Evolutionary conservation across 2,329 filamentous ascomycete genomes (phyloP), one percentile per base, ranked within the genome.

Genomic region (Aureobasidium sp.): DNA sequence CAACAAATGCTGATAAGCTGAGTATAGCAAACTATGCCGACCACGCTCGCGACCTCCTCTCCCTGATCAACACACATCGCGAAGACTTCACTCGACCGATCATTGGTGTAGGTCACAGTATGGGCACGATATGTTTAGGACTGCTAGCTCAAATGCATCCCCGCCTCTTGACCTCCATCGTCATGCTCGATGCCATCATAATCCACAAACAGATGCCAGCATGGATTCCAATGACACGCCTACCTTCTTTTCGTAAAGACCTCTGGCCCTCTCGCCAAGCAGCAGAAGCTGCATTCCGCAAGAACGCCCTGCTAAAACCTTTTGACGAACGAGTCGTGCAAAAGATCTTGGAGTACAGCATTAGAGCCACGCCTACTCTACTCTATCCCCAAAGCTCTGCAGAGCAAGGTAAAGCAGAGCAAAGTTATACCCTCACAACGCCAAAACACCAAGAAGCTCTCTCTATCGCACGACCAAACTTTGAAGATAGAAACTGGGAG

Each of bases 371-470:
- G 1, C 89, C 90, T 2, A 91, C 88, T 0, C 67, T 70, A 9
- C 69, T 86, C 13, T 82, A 85, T 70, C 83, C 84, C 0, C 67
- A 78, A 1, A 62, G 65, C 63, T 3, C 64, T 63, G 27, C 61
- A 62, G 8, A 42, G 32, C 4, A 30, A 8, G 8, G 69, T 5
- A 15, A 36, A 15, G 69, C 10, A n/a, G 71, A 71, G 25, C 74
- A 75, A 15, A 75, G 80, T 37, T 87, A 91, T 1, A 93, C 90
- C 0, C 79, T 94, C 2, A 83, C 84, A 2, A 97, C 93, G 0
- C 87, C 90, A 0, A 91, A 92, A 68, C 89, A 96, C 72, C 90
- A 96, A 71, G 91, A 96, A 77, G 88, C 94, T 61, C 86, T 90
- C 69, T 90, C 86, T 1, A 92, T 87, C 71, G 75, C 89, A 65